These are phyloP conservation scores for Globisporangium carolinianum DNA, from an alignment of 352 stramenopile species.

Conservation along the genomic window DNA sequence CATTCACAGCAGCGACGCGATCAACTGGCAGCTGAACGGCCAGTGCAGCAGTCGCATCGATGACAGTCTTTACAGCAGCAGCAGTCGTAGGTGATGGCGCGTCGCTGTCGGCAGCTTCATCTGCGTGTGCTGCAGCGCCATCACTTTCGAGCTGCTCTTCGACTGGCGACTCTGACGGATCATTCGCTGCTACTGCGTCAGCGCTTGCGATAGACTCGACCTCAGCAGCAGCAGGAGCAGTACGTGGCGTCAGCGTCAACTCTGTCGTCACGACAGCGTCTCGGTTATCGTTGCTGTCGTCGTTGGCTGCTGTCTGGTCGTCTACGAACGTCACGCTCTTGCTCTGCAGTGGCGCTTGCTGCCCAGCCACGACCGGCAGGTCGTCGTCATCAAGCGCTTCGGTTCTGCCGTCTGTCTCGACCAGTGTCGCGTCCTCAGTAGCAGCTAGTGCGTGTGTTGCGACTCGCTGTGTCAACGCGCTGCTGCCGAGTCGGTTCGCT, in stretches of 20 bases:
- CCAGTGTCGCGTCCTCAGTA: no score
- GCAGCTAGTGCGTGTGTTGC: not conserved
- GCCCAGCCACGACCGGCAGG: not conserved
- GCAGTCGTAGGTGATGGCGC: no score
- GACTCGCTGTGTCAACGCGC: no score
- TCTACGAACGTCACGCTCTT: slow-evolving; percentile 10
- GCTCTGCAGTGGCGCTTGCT: not conserved
- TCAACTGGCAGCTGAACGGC: no score
- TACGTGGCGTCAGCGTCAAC: not conserved
- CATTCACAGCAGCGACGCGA: not conserved
- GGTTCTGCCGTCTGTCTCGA: no score
- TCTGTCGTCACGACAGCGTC: not conserved
- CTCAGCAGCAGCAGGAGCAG: not conserved
- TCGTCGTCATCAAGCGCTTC: not conserved
- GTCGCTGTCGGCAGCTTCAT: no score
- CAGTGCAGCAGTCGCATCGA: not conserved
- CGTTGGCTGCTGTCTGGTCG: not conserved
- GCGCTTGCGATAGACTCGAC: not conserved
- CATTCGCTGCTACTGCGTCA: no score
- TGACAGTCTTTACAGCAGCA: no score
- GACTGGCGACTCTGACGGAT: no score
- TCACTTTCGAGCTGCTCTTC: no score
- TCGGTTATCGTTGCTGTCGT: not conserved
- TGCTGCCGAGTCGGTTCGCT: not conserved
- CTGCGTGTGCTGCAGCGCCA: no score